Percentiles rank a stretch among this genome's conserved stretches.
Evolutionary conservation across 2,329 filamentous ascomycete genomes (phyloP).

Genomic region (Neopestalotiopsis sp.): DNA sequence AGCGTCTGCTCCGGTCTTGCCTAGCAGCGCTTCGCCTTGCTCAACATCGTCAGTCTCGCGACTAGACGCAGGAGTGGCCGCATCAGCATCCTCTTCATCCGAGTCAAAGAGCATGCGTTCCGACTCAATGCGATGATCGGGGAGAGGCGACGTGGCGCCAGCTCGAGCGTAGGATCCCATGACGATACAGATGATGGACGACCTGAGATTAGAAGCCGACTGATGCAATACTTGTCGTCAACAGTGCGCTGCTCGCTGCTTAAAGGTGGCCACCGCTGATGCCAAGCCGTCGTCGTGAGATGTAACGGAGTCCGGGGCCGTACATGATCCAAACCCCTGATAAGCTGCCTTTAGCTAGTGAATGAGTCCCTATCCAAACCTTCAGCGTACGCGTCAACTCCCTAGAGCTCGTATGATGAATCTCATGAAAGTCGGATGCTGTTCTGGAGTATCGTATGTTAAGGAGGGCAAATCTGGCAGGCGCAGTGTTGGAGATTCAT

Average conservation of each 20-base stretch:
- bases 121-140: conserved; percentile 10
- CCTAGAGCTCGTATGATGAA: not conserved
- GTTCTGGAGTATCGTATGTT: conserved; percentile 3
- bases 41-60: conserved; percentile 15
- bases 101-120: conserved; percentile 12
- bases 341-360: not conserved
- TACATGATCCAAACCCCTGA: not conserved
- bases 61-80: conserved; percentile 7
- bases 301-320: not conserved
- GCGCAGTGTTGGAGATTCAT: not conserved
- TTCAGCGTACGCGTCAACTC: not conserved
- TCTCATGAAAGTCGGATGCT: too few species aligned
- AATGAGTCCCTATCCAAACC: not conserved
- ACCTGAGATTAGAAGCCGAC: not conserved
- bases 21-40: conserved; percentile 20
- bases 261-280: not conserved
- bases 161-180: conserved; percentile 9
- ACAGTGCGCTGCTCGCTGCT: not conserved
- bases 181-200: not conserved
- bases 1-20: conserved; percentile 13
- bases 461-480: conserved; percentile 5
- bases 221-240: not conserved
- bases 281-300: too few species aligned
- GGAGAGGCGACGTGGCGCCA: conserved; percentile 4
- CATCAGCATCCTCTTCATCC: conserved; percentile 2